These are phyloP conservation scores for Peribolospora kevripleyi DNA, from an alignment of 768 basidiomycete species.

Conservation along the genomic window DNA sequence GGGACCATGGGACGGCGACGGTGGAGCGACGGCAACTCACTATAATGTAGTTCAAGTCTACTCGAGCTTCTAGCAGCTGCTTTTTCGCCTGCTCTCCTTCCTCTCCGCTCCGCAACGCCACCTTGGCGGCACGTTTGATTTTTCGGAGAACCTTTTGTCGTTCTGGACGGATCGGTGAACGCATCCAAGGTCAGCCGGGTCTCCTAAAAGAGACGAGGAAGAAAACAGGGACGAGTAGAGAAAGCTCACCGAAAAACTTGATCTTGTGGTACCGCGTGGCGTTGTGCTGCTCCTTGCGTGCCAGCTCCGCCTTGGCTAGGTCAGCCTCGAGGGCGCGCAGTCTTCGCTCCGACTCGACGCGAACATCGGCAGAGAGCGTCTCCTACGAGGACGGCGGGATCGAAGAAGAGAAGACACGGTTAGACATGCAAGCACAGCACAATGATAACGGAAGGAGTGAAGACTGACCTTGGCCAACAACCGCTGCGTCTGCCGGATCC, in stretches of 20 bases:
- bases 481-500: slow-evolving; percentile 56
- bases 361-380: slow-evolving; percentile 56
- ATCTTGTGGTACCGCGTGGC: slow-evolving; percentile 62
- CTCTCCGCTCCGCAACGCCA: slow-evolving; percentile 20
- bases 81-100: slow-evolving; percentile 9
- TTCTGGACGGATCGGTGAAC: slow-evolving; percentile 27
- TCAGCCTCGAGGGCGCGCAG: slow-evolving; percentile 50
- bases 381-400: slow-evolving; percentile 25
- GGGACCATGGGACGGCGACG: background rate
- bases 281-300: slow-evolving; percentile 44
- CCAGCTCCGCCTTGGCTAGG: slow-evolving; percentile 36
- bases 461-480: slow-evolving; percentile 47
- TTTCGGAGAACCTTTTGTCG: slow-evolving; percentile 63
- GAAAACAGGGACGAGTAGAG: slow-evolving; percentile 7
- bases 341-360: slow-evolving; percentile 56
- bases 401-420: background rate
- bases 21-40: slow-evolving; percentile 24
- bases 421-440: background rate
- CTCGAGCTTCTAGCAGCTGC: slow-evolving; percentile 37
- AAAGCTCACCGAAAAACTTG: slow-evolving; percentile 63
- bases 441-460: background rate
- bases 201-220: background rate
- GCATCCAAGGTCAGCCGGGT: background rate
- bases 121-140: slow-evolving; percentile 39
- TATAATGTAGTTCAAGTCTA: slow-evolving; percentile 74